These are phyloP conservation scores for Neopestalotiopsis rosae DNA, from an alignment of 2,329 filamentous ascomycete genomes.

Conservation along the genomic window DNA sequence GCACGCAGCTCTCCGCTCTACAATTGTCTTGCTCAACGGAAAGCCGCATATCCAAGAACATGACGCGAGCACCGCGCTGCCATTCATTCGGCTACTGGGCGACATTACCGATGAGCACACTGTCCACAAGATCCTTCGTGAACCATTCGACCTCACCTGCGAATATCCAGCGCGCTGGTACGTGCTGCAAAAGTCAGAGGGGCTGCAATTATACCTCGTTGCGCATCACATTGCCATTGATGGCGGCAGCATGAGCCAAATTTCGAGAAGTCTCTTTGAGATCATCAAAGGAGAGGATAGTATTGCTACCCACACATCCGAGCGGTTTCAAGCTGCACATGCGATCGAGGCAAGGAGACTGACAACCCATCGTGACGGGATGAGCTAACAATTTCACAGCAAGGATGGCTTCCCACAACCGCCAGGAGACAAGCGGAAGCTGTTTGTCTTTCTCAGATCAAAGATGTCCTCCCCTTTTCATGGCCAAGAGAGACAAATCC, in stretches of 20 bases:
- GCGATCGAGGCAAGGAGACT: background rate
- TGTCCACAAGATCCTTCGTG: background rate
- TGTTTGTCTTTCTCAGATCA: background rate
- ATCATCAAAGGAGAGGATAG: background rate
- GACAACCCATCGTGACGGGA: background rate
- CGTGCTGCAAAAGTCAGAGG: background rate
- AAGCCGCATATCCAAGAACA: conserved; percentile 1
- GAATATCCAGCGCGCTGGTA: background rate
- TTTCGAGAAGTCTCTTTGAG: background rate
- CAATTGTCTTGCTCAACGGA: background rate
- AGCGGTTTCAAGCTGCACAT: background rate
- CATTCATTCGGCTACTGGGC: background rate
- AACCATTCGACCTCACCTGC: background rate
- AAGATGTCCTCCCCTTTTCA: background rate
- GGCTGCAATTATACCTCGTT: background rate
- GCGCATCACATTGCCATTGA: background rate
- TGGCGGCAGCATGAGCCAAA: background rate
- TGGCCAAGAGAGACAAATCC: background rate
- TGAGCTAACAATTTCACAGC: background rate
- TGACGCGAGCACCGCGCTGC: background rate
- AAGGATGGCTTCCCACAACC: background rate
- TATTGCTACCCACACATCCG: background rate
- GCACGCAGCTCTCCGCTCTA: background rate
- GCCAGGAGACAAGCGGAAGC: background rate
- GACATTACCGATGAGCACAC: background rate